These are phyloP conservation scores for Sphaerobolus stellatus DNA, from an alignment of 1,284 basidiomycete genomes.

Conservation along the genomic window DNA sequence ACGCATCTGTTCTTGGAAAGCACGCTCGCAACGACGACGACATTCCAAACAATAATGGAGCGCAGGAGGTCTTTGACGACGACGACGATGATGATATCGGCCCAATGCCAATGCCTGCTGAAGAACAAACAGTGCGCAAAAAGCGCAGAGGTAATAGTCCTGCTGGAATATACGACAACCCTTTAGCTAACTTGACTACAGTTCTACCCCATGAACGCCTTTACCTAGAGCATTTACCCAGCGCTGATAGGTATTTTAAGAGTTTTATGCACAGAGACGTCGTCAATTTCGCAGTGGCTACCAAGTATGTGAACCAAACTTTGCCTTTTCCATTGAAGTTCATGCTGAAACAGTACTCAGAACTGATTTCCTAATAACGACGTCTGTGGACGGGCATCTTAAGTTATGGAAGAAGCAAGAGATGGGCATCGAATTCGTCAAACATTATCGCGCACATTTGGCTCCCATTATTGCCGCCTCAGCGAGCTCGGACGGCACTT, in stretches of 20 bases:
- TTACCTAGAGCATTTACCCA: slow-evolving; percentile 90
- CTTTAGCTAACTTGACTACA: slow-evolving; percentile 22
- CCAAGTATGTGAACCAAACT: slow-evolving; percentile 57
- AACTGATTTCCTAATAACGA: slow-evolving; percentile 92
- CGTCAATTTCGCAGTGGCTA: slow-evolving; percentile 85
- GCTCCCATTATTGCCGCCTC: slow-evolving; percentile 77
- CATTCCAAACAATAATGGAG: slow-evolving; percentile 7
- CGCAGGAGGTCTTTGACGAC: slow-evolving; percentile 41
- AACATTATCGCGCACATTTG: slow-evolving; percentile 91
- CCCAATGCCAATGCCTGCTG: slow-evolving; percentile 32
- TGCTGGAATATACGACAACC: background rate
- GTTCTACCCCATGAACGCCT: slow-evolving; percentile 78
- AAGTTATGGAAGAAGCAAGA: slow-evolving; percentile 99
- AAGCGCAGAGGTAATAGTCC: slow-evolving; percentile 32
- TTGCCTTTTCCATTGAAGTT: slow-evolving; percentile 9
- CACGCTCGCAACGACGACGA: slow-evolving; percentile 48
- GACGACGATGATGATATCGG: slow-evolving; percentile 34
- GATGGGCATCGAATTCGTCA: slow-evolving; percentile 87
- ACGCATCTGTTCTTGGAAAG: slow-evolving; percentile 59
- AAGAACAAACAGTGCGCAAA: slow-evolving; percentile 16
- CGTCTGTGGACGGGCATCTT: slow-evolving; percentile 91
- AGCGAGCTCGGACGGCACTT: slow-evolving; percentile 89
- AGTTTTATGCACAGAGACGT: slow-evolving; percentile 98
- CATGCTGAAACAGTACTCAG: slow-evolving; percentile 39
- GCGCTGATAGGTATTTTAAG: slow-evolving; percentile 92